Evolutionary conservation across 805 yeast genomes (phyloP).

Genomic region (Candida tibetensis): DNA sequence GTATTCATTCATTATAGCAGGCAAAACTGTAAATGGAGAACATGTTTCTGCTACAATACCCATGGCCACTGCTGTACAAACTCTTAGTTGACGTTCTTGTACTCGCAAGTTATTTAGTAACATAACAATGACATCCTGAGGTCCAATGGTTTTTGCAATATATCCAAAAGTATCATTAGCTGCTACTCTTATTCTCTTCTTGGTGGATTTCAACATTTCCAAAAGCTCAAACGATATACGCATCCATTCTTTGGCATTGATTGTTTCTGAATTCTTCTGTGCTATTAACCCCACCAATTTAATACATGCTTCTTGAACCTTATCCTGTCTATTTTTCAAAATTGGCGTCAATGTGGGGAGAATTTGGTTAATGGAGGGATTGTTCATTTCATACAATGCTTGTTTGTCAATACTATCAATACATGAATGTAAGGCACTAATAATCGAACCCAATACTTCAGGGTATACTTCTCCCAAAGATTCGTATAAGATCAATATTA

Average conservation of each 20-base stretch:
- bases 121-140: slow-evolving; percentile 87
- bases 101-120: slow-evolving; percentile 80
- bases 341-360: slow-evolving; percentile 90
- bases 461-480: slow-evolving; percentile 94
- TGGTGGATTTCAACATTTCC: slow-evolving; percentile 82
- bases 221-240: slow-evolving; percentile 86
- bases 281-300: slow-evolving; percentile 82
- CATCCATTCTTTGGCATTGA: slow-evolving; percentile 96
- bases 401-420: slow-evolving; percentile 58
- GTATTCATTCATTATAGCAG: slow-evolving; percentile 94
- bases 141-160: slow-evolving; percentile 91
- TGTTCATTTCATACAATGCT: slow-evolving; percentile 46
- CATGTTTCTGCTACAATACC: slow-evolving; percentile 95
- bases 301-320: slow-evolving; percentile 83
- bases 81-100: slow-evolving; percentile 94
- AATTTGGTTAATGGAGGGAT: slow-evolving; percentile 78
- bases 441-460: slow-evolving; percentile 83
- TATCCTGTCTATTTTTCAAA: slow-evolving; percentile 81
- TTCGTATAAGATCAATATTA: slow-evolving; percentile 79
- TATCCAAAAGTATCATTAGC: slow-evolving; percentile 91
- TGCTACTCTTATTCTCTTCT: slow-evolving; percentile 71
- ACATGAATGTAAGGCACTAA: slow-evolving; percentile 66
- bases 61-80: slow-evolving; percentile 96
- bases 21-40: slow-evolving; percentile 88
- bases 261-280: slow-evolving; percentile 70